Base-by-base conservation (phyloP, 257 asterid genomes). In the Ocimum tenuiflorum region DNA sequence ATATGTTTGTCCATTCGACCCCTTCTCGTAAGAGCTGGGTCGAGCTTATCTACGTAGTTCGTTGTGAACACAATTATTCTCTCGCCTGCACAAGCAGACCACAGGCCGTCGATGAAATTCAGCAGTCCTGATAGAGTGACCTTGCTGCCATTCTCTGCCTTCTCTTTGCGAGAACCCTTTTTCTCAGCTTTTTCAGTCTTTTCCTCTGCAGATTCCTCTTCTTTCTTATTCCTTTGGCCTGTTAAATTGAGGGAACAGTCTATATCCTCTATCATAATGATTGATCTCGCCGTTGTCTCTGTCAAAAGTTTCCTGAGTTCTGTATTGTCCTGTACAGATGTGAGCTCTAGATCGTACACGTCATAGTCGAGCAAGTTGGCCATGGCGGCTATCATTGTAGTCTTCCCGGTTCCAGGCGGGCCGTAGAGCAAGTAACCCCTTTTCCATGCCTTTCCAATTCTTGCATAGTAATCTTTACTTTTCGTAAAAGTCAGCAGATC, bases 241-340 rank as follows among this genome's bases (percentile, higher is more conserved):
- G 81, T 75, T 22, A 72, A 47, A 8, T 77, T 54, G 1, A 66
- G 73, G 5, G 85, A 73, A 65, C 85, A 73, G 47, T 77, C 85
- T 24, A 80, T 76, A 29, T 80, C 85, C 76, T 80, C 82, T 10
- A 80, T 77, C 48, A 80, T 78, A 6, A 80, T 70, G 22, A 80
- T 73, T 0, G 85, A 80, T 62, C 63, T 76, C 6, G 78, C 18
- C 0, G 75, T 70, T 1, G 82, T 80, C 74, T 80, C 74, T 1
- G 68, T 71, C 65, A 80, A 31, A 45, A 77, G 80, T 76, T 56
- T 67, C 17, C 71, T 73, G 8, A 80, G 79, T 1, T 76, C 84
- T 0, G 73, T n/a, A n/a, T n/a, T n/a, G n/a, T n/a, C n/a, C n/a
- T n/a, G n/a, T n/a, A n/a, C n/a, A 0, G 77, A 73, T n/a, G n/a